phyloP scores from a whole-genome alignment of 2,329 filamentous ascomycete genomes.

The Diaporthe sp. region DNA sequence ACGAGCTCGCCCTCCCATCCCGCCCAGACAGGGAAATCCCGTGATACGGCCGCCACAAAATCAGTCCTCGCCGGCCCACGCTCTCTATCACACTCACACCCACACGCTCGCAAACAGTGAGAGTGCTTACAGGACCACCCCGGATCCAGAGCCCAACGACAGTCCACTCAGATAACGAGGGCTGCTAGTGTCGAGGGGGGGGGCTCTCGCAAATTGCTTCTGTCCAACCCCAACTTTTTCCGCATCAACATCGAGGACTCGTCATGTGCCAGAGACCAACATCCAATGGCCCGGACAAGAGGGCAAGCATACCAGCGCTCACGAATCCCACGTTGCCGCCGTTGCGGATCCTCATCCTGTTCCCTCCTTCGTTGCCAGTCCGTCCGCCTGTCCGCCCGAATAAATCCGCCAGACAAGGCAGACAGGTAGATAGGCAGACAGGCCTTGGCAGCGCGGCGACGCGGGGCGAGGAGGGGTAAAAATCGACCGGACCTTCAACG shows the following conservation, averaged over 20 bases:
- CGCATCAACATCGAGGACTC: constrained; percentile 12
- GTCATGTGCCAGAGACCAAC: constrained; percentile 1
- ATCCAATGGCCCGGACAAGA: not conserved
- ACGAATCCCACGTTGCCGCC: not conserved
- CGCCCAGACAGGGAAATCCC: constrained; percentile 22
- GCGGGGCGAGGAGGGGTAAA: constrained; percentile 12
- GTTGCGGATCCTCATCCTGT: not conserved
- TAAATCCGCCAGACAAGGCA: not conserved
- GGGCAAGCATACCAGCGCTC: constrained; percentile 4
- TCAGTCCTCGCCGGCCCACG: not conserved
- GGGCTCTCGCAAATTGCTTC: constrained; percentile 15
- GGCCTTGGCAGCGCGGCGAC: constrained; percentile 13
- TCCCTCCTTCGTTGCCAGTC: not conserved
- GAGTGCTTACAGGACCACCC: constrained; percentile 17
- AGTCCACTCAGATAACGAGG: constrained; percentile 14
- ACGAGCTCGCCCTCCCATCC: not conserved
- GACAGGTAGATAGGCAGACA: not conserved
- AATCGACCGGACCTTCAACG: not conserved
- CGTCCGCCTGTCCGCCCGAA: not conserved
- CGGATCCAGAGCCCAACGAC: not conserved
- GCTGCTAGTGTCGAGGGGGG: constrained; percentile 10
- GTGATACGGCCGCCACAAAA: constrained; percentile 19
- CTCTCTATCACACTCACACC: not conserved
- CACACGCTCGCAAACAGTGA: not conserved
- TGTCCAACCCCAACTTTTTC: constrained; percentile 25